These are phyloP conservation scores for Tolypocladium album DNA, from an alignment of 2,329 filamentous ascomycete genomes.

Conservation along the genomic window DNA sequence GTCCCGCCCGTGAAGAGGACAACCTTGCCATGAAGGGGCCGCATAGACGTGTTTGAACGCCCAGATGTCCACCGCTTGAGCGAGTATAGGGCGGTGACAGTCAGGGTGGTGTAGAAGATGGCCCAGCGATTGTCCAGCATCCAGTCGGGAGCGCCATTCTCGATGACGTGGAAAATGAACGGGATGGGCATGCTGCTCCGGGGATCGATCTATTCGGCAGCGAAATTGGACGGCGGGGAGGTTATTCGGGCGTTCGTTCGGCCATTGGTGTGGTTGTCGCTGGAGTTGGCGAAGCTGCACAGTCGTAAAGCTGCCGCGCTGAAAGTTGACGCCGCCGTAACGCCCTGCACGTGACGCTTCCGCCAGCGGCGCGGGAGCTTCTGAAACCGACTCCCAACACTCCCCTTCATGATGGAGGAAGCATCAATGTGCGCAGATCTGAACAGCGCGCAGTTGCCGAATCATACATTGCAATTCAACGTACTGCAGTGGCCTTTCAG, in stretches of 20 bases:
- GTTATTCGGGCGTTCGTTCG: background rate
- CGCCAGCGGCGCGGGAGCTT: background rate
- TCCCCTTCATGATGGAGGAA: background rate
- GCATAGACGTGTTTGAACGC: slow-evolving; percentile 61
- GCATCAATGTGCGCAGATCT: background rate
- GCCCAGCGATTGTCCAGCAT: slow-evolving; percentile 32
- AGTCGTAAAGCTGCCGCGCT: background rate
- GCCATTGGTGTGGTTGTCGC: background rate
- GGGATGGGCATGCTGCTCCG: slow-evolving; percentile 37
- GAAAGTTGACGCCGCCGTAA: background rate
- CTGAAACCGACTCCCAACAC: background rate
- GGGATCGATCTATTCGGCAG: background rate
- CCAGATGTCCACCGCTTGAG: slow-evolving; percentile 72
- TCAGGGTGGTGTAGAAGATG: slow-evolving; percentile 26
- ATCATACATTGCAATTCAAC: too few relatives aligned
- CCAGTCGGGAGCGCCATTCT: slow-evolving; percentile 39
- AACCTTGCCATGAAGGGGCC: slow-evolving; percentile 86
- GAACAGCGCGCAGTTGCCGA: too few relatives aligned
- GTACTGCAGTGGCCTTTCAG: background rate
- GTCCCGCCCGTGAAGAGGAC: slow-evolving; percentile 92
- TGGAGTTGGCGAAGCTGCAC: background rate
- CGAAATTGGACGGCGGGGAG: background rate
- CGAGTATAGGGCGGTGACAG: slow-evolving; percentile 27
- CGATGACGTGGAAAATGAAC: slow-evolving; percentile 33
- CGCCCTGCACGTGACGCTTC: background rate